These are phyloP conservation scores for Starmerella apicola DNA, from an alignment of 805 yeast genomes.

Conservation along the genomic window DNA sequence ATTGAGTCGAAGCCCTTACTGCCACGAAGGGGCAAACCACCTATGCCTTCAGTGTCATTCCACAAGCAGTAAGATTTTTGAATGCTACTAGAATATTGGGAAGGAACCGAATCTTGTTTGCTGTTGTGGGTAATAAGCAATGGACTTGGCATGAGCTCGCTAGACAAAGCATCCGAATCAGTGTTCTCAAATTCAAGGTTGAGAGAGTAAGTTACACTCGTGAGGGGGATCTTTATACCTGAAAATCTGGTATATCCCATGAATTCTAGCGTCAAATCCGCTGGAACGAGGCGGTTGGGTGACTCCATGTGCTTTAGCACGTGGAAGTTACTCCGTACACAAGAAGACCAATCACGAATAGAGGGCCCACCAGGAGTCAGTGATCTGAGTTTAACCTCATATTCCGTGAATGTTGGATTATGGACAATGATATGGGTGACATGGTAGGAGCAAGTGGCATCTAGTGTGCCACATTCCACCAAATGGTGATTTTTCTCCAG, in stretches of 20 bases:
- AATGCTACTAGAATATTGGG: neutral
- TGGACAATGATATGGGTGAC: slow-evolving; percentile 12
- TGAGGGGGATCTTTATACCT: slow-evolving; percentile 1
- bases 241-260: neutral
- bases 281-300: neutral
- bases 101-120: too few species aligned
- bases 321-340: neutral
- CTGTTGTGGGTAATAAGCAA: neutral
- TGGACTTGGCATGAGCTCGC: neutral
- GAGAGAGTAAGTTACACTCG: slow-evolving; percentile 1
- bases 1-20: slow-evolving; percentile 14
- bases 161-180: neutral
- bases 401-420: slow-evolving; percentile 7
- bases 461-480: neutral
- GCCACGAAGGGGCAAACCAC: slow-evolving; percentile 12
- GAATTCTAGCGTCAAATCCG: slow-evolving; percentile 5
- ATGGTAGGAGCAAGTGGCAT: too few species aligned
- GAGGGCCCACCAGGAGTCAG: neutral
- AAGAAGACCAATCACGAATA: neutral
- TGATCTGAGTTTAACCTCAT: slow-evolving; percentile 6
- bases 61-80: slow-evolving; percentile 9
- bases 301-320: neutral
- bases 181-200: slow-evolving; percentile 8
- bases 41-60: slow-evolving; percentile 15
- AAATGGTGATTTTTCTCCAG: slow-evolving; percentile 29